phyloP scores from a whole-genome alignment of 2,329 filamentous ascomycete genomes.

The Incumbomyces delicatus region DNA sequence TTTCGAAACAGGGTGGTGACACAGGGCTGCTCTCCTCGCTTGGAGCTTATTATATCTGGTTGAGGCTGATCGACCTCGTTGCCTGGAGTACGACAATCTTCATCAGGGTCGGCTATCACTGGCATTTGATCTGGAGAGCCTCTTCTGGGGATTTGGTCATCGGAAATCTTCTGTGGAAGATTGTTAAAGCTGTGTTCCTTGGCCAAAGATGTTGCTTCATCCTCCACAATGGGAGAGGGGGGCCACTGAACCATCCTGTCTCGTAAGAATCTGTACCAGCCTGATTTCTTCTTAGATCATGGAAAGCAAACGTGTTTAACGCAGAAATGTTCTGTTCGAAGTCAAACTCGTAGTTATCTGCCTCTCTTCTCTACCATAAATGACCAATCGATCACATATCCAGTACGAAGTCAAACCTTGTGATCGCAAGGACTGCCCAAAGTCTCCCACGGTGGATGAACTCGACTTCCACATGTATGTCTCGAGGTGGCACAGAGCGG shows the following conservation, averaged over 20 bases:
- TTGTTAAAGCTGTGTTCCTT: slow-evolving; percentile 29
- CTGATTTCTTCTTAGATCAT: no score
- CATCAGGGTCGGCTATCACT: slow-evolving; percentile 29
- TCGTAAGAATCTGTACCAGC: no score
- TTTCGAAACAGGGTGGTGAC: background rate
- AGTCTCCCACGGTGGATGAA: background rate
- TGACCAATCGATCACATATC: no score
- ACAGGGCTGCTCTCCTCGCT: background rate
- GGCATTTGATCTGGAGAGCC: slow-evolving; percentile 38
- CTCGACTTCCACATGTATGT: slow-evolving; percentile 6
- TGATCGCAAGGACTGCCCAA: no score
- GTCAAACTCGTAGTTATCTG: no score
- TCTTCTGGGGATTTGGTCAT: slow-evolving; percentile 21
- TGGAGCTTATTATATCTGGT: background rate
- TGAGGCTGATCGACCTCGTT: background rate
- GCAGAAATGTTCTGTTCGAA: no score
- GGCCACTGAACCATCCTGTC: slow-evolving; percentile 26
- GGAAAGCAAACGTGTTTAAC: no score
- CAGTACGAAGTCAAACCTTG: no score
- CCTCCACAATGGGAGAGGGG: slow-evolving; percentile 36
- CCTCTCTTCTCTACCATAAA: no score
- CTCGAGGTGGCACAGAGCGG: background rate
- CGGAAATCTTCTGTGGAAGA: slow-evolving; percentile 17
- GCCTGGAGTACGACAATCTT: background rate
- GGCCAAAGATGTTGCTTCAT: slow-evolving; percentile 33